Percentiles rank a stretch among this genome's conserved stretches.
phyloP scores from a whole-genome alignment of 805 yeast species.

The Metschnikowia proteae region DNA sequence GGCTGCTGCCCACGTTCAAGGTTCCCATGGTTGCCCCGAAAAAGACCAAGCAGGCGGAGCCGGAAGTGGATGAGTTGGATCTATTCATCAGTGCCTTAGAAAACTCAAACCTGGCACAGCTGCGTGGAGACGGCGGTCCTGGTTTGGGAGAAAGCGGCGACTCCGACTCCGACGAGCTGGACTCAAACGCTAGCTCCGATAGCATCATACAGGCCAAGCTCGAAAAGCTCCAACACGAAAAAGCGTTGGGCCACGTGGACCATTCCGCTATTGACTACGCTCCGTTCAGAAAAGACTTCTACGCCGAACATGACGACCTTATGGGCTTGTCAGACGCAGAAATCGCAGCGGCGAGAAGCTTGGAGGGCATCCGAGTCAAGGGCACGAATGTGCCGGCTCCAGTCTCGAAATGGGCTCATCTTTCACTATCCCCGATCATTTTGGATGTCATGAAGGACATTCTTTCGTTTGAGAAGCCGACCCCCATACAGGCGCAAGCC shows the following conservation, averaged over 20 bases:
- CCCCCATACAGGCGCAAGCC: conserved; percentile 88
- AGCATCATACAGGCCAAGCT: conserved; percentile 35
- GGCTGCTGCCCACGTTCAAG: conserved; percentile 17
- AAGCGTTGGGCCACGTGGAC: conserved; percentile 48
- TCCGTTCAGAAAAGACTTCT: conserved; percentile 60
- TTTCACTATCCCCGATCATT: conserved; percentile 66
- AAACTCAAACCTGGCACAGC: background rate
- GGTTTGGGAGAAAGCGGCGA: conserved; percentile 22
- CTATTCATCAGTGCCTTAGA: conserved; percentile 13
- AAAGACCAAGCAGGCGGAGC: background rate
- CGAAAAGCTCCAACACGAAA: conserved; percentile 43
- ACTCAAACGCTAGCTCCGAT: conserved; percentile 10
- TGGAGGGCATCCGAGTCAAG: conserved; percentile 64
- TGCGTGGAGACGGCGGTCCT: background rate
- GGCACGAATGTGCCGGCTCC: conserved; percentile 64
- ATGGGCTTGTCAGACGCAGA: conserved; percentile 49
- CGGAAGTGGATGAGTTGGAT: conserved; percentile 27
- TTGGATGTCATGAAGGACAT: conserved; percentile 49
- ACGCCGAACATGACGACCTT: conserved; percentile 56
- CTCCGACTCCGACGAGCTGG: conserved; percentile 14
- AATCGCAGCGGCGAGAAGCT: conserved; percentile 47
- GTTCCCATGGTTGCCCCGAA: conserved; percentile 15
- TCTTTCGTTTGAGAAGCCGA: conserved; percentile 58
- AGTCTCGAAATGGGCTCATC: conserved; percentile 70
- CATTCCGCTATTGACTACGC: conserved; percentile 44